Base-by-base conservation (phyloP, 371 early-diverging fungal species). In the Mortierella sp. region DNA sequence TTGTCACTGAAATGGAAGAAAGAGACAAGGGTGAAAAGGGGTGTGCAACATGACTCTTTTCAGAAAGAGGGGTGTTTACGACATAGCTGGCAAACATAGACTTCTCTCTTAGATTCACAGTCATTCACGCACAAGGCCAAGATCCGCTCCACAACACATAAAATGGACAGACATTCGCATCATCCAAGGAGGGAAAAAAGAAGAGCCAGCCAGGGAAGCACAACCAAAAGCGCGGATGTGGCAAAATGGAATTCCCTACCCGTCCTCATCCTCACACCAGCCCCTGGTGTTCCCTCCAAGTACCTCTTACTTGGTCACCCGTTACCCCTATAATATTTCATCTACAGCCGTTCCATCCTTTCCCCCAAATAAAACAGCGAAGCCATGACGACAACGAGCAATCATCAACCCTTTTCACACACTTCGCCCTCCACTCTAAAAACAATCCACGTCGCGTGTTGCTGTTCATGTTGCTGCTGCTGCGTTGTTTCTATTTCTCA, bases 381-480 rank as follows among this genome's bases (percentile, higher is more conserved):
- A 76, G 78, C 65, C 24, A 73, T 78, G 79, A 78, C 79, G 79
- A 78, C 54, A 78, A 1, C 45, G 63, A 50, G 14, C 42, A 57
- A 73, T 73, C 79, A 73, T 72, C 63, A 7, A 5, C n/a, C 38
- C 50, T 16, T 14, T 50, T 50, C 48, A 14, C 48, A 55, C 57
- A 26, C 72, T 45, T 55, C 54, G 68, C 24, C 70, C 13, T 44
- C 72, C 24, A 3, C 5, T 8, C 13, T 19, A 63, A 63, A 63
- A 63, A 28, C 31, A 70, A 28, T 70, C 55, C 48, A 14, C 70
- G 50, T 55, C 63, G 42, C 45, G 34, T 50, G 42, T 38, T 38
- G 42, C 5, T 38, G 42, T 5, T 38, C 1, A 3, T 38, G 42
- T 5, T 38, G 5, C 3, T 63, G 34, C 63, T 38, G 68, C 42